Evolutionary conservation across 2,329 filamentous ascomycete genomes (phyloP), one percentile per base, ranked within the genome.

Genomic region (Aspergillus bombycis): DNA sequence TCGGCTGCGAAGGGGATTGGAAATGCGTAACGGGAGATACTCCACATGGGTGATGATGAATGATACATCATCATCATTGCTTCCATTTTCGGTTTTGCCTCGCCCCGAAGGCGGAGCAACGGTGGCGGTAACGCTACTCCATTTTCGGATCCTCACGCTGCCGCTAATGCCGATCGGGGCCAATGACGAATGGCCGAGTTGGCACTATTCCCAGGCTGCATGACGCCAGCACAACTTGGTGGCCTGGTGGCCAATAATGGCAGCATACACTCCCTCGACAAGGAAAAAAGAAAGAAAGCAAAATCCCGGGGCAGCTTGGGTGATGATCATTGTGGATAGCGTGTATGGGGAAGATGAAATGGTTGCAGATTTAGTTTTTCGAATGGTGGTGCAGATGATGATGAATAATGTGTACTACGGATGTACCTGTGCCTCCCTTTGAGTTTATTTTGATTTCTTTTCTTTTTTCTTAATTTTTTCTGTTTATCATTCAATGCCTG

Each of bases 171-270:
- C 62, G 63, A 52, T 30, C 60, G 26, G n/a, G 21, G 9, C 71
- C 70, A 74, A 75, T 73, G 55, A 70, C 28, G 10, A 19, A 38
- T 11, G 10, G 43, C 59, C n/a, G n/a, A 59, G 62, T 60, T 52
- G 60, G 67, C 69, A 74, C 73, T 73, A 74, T 72, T 71, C 68
- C 62, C 70, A 71, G 65, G 57, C 46, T 73, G 71, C 73, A 76
- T 77, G 73, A 75, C 72, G 74, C 73, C 70, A 76, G 57, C 48
- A 67, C 65, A 68, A 64, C 60, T 52, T 61, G 63, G 58, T 69
- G 68, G 69, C 65, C 72, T 74, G 68, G 70, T 73, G 58, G 21
- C 19, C 55, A 63, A 56, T 70, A 59, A 69, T 70, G 70, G 68
- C 67, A 58, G 28, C 48, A 52, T 52, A 21, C 48, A 48, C 57